A percentile compares a stretch with the other conserved stretches of the same genome.
Conservation (phyloP, 2,329 filamentous ascomycete species). For the Verticillium zaregamsianum region DNA sequence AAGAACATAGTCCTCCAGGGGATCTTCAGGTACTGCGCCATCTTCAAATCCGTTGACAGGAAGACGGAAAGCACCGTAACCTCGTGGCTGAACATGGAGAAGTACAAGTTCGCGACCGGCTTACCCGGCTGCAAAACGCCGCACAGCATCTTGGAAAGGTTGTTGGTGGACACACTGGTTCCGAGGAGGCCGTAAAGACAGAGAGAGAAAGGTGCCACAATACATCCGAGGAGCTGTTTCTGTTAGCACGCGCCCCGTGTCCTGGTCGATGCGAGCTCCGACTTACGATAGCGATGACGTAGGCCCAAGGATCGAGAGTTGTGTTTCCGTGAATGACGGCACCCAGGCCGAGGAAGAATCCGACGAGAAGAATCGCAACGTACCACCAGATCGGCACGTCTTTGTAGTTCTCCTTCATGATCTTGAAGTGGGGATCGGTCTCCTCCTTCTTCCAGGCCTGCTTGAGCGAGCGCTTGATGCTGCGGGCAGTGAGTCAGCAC, state of each 20-base stretch:
- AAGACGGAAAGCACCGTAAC: conserved; percentile 25
- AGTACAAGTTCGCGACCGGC: conserved; percentile 39
- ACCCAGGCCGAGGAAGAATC: conserved; percentile 29
- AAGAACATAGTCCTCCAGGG: conserved; percentile 64
- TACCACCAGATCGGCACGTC: conserved; percentile 41
- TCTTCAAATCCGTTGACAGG: conserved; percentile 54
- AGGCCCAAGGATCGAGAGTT: conserved; percentile 10
- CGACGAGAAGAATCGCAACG: conserved; percentile 24
- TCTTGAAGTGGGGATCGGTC: conserved; percentile 35
- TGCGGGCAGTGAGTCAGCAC: neutral
- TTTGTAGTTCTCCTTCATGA: conserved; percentile 33
- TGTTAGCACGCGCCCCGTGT: neutral
- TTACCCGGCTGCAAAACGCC: conserved; percentile 39
- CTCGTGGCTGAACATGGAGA: conserved; percentile 31
- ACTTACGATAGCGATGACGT: conserved; percentile 9
- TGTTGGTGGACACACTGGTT: conserved; percentile 20
- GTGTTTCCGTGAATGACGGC: conserved; percentile 25
- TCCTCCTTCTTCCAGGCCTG: conserved; percentile 19
- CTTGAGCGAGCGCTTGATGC: conserved; percentile 8
- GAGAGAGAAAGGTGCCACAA: conserved; percentile 10
- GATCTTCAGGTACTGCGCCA: conserved; percentile 70
- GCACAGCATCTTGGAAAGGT: conserved; percentile 39
- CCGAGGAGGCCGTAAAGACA: conserved; percentile 9
- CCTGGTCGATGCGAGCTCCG: no score
- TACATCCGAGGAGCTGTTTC: conserved; percentile 6